These are phyloP conservation scores for Heimioporus sp. DNA, from an alignment of 768 basidiomycete genomes.

Conservation along the genomic window DNA sequence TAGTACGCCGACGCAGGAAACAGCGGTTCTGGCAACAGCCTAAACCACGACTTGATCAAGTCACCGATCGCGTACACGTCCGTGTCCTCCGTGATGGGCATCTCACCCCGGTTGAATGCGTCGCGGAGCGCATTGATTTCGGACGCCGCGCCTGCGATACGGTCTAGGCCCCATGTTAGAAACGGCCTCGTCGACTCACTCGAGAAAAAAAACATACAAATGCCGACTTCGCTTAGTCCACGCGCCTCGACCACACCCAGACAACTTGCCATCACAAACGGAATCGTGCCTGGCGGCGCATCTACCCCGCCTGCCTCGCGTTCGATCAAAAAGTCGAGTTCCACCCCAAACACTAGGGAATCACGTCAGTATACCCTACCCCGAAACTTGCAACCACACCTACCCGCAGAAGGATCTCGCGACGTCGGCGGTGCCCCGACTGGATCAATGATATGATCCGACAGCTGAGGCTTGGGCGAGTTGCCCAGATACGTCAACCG, in stretches of 20 bases:
- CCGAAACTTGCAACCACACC: slow-evolving; percentile 21
- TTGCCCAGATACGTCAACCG: slow-evolving; percentile 79
- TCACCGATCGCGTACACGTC: slow-evolving; percentile 86
- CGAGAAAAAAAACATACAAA: slow-evolving; percentile 52
- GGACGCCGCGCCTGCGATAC: slow-evolving; percentile 73
- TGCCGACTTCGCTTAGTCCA: slow-evolving; percentile 78
- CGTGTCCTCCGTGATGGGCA: slow-evolving; percentile 53
- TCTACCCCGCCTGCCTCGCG: slow-evolving; percentile 57
- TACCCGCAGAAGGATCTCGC: slow-evolving; percentile 75
- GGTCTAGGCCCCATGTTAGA: slow-evolving; percentile 47
- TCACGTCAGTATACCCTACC: slow-evolving; percentile 5
- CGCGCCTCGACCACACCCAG: slow-evolving; percentile 70
- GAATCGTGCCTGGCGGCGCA: slow-evolving; percentile 57
- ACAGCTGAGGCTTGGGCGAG: slow-evolving; percentile 66
- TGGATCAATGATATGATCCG: slow-evolving; percentile 70
- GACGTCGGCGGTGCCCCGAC: slow-evolving; percentile 47
- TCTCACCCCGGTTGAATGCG: slow-evolving; percentile 72
- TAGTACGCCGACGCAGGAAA: slow-evolving; percentile 70
- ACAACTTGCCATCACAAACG: slow-evolving; percentile 63
- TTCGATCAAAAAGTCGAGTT: slow-evolving; percentile 63
- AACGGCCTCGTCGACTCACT: too few relatives aligned
- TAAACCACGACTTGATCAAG: slow-evolving; percentile 83
- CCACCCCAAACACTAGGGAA: slow-evolving; percentile 68
- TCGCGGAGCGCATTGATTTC: slow-evolving; percentile 71
- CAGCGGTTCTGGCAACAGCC: slow-evolving; percentile 75